phyloP scores from a whole-genome alignment of 1,139 yeast genomes.

The Geotrichum aggregatum region DNA sequence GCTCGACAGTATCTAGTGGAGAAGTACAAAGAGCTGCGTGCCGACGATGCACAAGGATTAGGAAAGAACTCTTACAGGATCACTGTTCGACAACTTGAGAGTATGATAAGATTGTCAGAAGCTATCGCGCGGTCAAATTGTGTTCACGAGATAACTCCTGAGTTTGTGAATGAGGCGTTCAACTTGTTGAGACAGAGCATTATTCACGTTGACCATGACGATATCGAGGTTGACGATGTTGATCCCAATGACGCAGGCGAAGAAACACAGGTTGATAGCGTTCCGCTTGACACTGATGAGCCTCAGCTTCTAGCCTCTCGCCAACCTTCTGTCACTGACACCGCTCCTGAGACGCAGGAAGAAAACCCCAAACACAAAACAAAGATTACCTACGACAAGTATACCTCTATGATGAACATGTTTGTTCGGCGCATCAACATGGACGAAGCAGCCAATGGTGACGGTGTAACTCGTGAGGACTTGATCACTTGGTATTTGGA shows the following conservation, averaged over 20 bases:
- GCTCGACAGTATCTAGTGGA: conserved; percentile 76
- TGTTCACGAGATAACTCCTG: conserved; percentile 80
- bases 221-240: conserved; percentile 65
- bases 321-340: conserved; percentile 13
- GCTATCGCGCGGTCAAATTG: conserved; percentile 98
- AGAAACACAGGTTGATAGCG: conserved; percentile 16
- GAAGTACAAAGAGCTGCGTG: conserved; percentile 80
- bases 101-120: conserved; percentile 84
- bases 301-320: conserved; percentile 14
- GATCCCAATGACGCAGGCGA: conserved; percentile 22
- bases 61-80: conserved; percentile 84
- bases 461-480: conserved; percentile 67
- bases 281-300: conserved; percentile 19
- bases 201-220: conserved; percentile 92
- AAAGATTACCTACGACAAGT: conserved; percentile 78
- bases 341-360: conserved; percentile 20
- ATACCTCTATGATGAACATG: conserved; percentile 75
- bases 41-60: conserved; percentile 87
- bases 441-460: conserved; percentile 42
- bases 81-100: conserved; percentile 94
- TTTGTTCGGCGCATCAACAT: conserved; percentile 66
- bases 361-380: conserved; percentile 38
- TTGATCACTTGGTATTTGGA: conserved; percentile 77
- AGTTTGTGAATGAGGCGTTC: conserved; percentile 90
- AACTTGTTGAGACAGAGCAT: conserved; percentile 86